Evolutionary conservation across 2,329 filamentous ascomycete genomes (phyloP).

Genomic region (Claviceps cyperi): DNA sequence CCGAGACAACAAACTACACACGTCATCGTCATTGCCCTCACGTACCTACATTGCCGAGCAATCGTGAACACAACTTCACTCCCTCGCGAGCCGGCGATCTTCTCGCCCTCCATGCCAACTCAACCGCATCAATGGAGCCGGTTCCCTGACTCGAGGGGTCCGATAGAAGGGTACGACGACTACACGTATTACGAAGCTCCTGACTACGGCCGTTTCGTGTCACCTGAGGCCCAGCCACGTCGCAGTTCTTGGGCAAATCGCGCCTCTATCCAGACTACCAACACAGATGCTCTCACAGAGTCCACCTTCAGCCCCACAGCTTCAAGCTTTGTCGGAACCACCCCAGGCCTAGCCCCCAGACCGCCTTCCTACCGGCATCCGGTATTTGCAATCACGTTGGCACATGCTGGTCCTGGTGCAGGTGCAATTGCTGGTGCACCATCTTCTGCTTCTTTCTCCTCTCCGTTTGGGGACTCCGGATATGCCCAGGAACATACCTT

Average conservation of each 20-base stretch:
- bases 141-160: conserved; percentile 29
- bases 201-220: conserved; percentile 5
- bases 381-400: conserved; percentile 13
- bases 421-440: neutral
- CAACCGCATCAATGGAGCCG: conserved; percentile 40
- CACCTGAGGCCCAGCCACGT: conserved; percentile 23
- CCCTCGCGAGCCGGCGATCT: neutral
- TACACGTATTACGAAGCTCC: conserved; percentile 3
- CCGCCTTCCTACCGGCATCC: conserved; percentile 41
- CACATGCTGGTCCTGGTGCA: neutral
- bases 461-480: neutral
- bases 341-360: conserved; percentile 40
- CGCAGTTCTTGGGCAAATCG: conserved; percentile 34
- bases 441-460: neutral
- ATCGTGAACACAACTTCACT: neutral
- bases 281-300: conserved; percentile 40
- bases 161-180: conserved; percentile 5
- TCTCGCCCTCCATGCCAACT: conserved; percentile 3
- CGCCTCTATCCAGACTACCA: conserved; percentile 39
- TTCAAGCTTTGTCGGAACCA: conserved; percentile 32
- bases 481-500: conserved; percentile 19
- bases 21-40: neutral
- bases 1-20: neutral
- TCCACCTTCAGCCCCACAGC: conserved; percentile 42
- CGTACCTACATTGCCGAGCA: neutral